Evolutionary conservation across 106 monocot genomes (phyloP).

Genomic region (Ottelia alismoides): DNA sequence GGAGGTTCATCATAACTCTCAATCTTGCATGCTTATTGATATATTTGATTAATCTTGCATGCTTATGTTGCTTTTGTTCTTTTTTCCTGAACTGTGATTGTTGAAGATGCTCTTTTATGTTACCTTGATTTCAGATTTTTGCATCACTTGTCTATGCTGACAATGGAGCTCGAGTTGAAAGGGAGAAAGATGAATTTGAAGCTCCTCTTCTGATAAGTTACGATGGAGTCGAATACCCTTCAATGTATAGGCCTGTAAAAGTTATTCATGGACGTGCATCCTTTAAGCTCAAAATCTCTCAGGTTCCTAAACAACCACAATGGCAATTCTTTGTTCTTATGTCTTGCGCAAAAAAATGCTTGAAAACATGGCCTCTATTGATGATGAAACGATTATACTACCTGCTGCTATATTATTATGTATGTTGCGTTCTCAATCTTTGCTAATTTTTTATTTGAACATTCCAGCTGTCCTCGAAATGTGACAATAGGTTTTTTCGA

Average conservation of each 20-base stretch:
- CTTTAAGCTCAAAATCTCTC: constrained; percentile 84
- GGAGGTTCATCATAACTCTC: constrained; percentile 30
- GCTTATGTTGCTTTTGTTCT: too few species aligned
- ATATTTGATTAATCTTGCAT: constrained; percentile 5
- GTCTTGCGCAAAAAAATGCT: not conserved
- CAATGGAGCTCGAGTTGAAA: constrained; percentile 52
- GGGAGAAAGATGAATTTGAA: constrained; percentile 41
- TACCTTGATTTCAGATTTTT: constrained; percentile 47
- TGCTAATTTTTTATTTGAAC: constrained; percentile 2
- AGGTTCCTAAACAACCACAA: constrained; percentile 20
- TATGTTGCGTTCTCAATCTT: not conserved
- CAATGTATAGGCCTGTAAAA: constrained; percentile 34
- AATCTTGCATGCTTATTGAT: not conserved
- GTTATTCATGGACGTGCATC: constrained; percentile 65
- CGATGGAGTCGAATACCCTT: constrained; percentile 74
- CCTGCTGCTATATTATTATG: not conserved
- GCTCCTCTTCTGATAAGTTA: constrained; percentile 48
- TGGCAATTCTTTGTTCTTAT: not conserved
- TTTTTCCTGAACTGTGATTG: constrained; percentile 5
- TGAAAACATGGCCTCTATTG: not conserved
- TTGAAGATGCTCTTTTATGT: too few species aligned
- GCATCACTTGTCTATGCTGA: constrained; percentile 89
- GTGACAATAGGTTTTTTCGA: constrained; percentile 69
- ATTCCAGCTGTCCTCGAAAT: constrained; percentile 87
- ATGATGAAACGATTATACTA: not conserved